Evolutionary conservation across 1,139 yeast genomes (phyloP), one percentile per base, ranked within the genome.

Genomic region (Magnusiomyces suaveolens): DNA sequence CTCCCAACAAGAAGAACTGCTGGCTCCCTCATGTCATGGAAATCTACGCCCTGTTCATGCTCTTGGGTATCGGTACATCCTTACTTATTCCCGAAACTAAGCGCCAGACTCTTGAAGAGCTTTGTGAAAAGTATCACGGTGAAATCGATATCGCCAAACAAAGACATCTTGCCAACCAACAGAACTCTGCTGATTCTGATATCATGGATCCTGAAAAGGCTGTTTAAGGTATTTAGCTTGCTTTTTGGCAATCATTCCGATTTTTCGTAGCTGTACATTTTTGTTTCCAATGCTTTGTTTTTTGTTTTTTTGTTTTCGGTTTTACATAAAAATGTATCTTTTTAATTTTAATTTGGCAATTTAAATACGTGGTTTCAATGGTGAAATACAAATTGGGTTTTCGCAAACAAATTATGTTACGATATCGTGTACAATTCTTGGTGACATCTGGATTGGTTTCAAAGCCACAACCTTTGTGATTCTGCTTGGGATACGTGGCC

Each of bases 1-100:
- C 84, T 48, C 72, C 75, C 50, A 76, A 75, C 57, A 69, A 77
- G 56, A 66, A 69, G 52, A 80, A 82, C 73, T 87, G 95, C 81
- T 87, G 80, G 83, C 79, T 87, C 68, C 87, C 88, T 54, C 95
- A 87, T 65, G 95, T 87, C 60, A 86, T 88, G 94, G 88, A 87
- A 75, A 87, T 88, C 70, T 88, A 86, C 68, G 95, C 96, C 20
- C 76, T 87, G 57, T 88, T 88, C 80, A 87, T 88, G 95, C 77
- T 87, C 72, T 63, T 83, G 54, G 96, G 96, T 74, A 66, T 82
- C 63, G 71, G 76, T 64, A 71, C 82, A 52, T 72, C 92, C 24
- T 67, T 85, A 54, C 77, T 86, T 64, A 72, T 87, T 62, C 96
- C 96, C 64, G 96, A 88, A 77, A 87, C 96, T 61, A 86, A 84